phyloP scores from a whole-genome alignment of 768 basidiomycete species.

The Pulveroboletus sp. region DNA sequence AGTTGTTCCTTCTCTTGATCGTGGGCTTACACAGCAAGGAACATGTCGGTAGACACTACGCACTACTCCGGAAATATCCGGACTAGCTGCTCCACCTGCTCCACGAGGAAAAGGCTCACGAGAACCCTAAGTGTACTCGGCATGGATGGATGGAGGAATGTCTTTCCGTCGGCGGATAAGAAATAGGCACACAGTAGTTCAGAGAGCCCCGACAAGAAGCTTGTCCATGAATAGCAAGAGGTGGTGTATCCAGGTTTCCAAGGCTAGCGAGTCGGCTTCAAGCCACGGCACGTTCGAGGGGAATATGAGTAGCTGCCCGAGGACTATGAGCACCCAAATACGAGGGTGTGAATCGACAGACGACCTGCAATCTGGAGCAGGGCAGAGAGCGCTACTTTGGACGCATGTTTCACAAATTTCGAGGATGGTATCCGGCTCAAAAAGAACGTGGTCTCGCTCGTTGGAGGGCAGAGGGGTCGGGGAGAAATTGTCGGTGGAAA shows the following conservation, averaged over 20 bases:
- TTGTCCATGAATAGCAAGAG: conserved; percentile 73
- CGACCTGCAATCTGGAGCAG: conserved; percentile 53
- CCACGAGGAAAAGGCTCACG: conserved; percentile 61
- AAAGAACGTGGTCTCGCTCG: conserved; percentile 71
- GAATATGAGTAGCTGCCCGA: conserved; percentile 62
- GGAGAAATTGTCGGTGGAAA: conserved; percentile 10
- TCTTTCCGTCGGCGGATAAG: conserved; percentile 70
- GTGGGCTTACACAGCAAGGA: conserved; percentile 50
- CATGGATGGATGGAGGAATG: conserved; percentile 71
- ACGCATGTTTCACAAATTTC: conserved; percentile 74
- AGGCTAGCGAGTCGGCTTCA: conserved; percentile 52
- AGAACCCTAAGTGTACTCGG: conserved; percentile 66
- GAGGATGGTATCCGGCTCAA: conserved; percentile 79
- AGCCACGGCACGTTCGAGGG: conserved; percentile 57
- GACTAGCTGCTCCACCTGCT: conserved; percentile 70
- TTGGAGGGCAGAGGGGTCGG: conserved; percentile 50
- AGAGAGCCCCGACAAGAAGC: conserved; percentile 66
- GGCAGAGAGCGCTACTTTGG: conserved; percentile 68
- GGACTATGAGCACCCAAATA: conserved; percentile 62
- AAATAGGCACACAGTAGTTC: conserved; percentile 78
- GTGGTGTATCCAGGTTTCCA: conserved; percentile 64
- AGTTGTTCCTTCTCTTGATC: conserved; percentile 67
- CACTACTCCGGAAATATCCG: conserved; percentile 58
- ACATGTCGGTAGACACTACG: conserved; percentile 51
- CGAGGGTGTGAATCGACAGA: conserved; percentile 72